Conservation (phyloP, 2,329 filamentous ascomycete genomes). For the Annulohypoxylon truncatum region DNA sequence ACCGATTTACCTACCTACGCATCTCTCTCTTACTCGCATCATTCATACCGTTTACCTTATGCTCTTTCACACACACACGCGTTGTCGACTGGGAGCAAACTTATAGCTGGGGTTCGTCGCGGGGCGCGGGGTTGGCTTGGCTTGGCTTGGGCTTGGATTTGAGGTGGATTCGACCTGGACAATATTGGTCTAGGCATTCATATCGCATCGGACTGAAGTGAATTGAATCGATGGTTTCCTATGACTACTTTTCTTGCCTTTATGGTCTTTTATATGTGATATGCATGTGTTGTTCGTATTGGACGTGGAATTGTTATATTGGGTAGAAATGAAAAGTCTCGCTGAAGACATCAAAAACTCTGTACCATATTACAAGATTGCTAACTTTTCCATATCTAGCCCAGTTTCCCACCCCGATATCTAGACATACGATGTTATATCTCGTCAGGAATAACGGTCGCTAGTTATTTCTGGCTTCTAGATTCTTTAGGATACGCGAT, state of each 20-base stretch:
- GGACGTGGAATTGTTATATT: too few relatives aligned
- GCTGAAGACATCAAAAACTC: too few relatives aligned
- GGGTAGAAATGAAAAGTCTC: too few relatives aligned
- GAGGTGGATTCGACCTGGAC: constrained; percentile 15
- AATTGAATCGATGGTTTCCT: constrained; percentile 14
- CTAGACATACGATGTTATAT: background rate
- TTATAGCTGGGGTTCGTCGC: constrained; percentile 24
- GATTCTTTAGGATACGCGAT: background rate
- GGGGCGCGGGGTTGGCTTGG: background rate
- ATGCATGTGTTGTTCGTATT: too few relatives aligned
- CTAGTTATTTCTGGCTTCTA: background rate
- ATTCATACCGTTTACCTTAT: background rate
- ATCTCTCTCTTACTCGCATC: background rate
- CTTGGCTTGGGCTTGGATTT: background rate
- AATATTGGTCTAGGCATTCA: background rate
- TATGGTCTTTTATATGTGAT: background rate
- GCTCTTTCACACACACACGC: background rate
- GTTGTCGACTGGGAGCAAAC: background rate
- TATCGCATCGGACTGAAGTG: background rate
- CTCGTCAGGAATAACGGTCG: background rate
- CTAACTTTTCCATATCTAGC: background rate
- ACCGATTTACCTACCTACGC: too few relatives aligned
- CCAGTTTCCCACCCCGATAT: background rate
- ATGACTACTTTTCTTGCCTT: background rate
- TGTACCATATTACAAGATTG: background rate